These are phyloP conservation scores for Leccinum variicolor DNA, from an alignment of 768 basidiomycete species.

Conservation along the genomic window DNA sequence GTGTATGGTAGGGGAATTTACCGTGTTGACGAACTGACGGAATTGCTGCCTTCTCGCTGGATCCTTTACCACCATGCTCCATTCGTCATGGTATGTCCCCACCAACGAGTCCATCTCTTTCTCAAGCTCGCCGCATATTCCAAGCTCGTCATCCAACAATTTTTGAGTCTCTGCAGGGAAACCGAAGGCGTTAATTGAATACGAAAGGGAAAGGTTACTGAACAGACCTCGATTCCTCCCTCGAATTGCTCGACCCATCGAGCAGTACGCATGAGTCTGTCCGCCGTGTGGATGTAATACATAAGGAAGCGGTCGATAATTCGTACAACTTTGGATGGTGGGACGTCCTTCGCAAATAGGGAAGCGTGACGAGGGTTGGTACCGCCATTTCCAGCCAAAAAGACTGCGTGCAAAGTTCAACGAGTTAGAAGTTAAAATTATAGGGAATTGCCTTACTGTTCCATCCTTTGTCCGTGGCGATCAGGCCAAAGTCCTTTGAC, in stretches of 20 bases:
- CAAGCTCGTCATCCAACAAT: constrained; percentile 67
- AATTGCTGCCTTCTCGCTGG: constrained; percentile 48
- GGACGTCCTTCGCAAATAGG: constrained; percentile 64
- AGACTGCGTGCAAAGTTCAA: constrained; percentile 20
- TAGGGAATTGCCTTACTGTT: constrained; percentile 39
- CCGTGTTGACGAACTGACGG: constrained; percentile 66
- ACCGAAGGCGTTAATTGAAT: not conserved
- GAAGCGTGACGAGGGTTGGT: constrained; percentile 58
- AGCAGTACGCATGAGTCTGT: constrained; percentile 67
- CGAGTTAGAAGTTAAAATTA: not conserved
- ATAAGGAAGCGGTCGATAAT: constrained; percentile 65
- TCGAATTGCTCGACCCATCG: constrained; percentile 72
- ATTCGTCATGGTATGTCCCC: constrained; percentile 65
- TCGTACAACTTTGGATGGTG: constrained; percentile 55
- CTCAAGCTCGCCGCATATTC: constrained; percentile 69
- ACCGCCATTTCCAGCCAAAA: constrained; percentile 71
- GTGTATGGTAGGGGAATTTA: constrained; percentile 14
- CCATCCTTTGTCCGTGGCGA: constrained; percentile 80
- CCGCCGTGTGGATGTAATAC: constrained; percentile 71
- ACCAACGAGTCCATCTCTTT: constrained; percentile 63
- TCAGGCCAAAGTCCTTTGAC: constrained; percentile 69
- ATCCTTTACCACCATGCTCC: constrained; percentile 60
- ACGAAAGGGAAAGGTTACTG: not conserved
- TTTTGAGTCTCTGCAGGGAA: constrained; percentile 51
- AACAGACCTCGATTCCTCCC: constrained; percentile 58